A percentile compares a stretch with the other conserved stretches of the same genome.
phyloP scores from a whole-genome alignment of 2,329 filamentous ascomycete genomes.

The Penicillium sp. region DNA sequence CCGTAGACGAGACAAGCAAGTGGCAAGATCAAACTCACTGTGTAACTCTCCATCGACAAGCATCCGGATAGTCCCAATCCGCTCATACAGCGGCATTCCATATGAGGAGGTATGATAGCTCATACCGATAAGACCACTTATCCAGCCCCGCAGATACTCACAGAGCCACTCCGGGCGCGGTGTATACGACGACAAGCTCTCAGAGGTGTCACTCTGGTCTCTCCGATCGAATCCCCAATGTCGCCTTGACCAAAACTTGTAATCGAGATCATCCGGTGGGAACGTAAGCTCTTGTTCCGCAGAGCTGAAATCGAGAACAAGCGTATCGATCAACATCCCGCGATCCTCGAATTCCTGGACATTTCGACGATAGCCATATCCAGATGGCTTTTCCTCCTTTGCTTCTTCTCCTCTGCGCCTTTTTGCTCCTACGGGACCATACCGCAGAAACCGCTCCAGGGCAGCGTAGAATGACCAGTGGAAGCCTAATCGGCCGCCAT shows the following conservation, averaged over 20 bases:
- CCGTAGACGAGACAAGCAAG: neutral
- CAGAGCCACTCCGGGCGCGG: neutral
- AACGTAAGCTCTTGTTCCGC: neutral
- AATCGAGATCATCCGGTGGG: neutral
- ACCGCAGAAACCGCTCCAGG: neutral
- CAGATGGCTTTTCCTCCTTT: neutral
- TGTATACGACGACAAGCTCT: neutral
- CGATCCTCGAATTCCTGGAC: neutral
- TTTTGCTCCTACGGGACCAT: neutral
- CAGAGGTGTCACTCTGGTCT: neutral
- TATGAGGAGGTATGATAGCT: neutral
- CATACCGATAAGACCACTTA: neutral
- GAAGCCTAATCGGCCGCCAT: neutral
- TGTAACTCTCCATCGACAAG: neutral
- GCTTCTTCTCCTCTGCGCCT: neutral
- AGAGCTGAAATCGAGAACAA: neutral
- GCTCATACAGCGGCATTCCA: neutral
- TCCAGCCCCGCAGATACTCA: neutral
- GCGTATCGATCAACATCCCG: neutral
- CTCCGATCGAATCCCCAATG: neutral
- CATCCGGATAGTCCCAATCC: neutral
- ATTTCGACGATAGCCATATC: neutral
- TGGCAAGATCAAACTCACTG: neutral
- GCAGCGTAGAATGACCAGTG: neutral
- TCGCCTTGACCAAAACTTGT: neutral